phyloP scores from a whole-genome alignment of 208 protist genomes.

The Trypanosoma congolense region DNA sequence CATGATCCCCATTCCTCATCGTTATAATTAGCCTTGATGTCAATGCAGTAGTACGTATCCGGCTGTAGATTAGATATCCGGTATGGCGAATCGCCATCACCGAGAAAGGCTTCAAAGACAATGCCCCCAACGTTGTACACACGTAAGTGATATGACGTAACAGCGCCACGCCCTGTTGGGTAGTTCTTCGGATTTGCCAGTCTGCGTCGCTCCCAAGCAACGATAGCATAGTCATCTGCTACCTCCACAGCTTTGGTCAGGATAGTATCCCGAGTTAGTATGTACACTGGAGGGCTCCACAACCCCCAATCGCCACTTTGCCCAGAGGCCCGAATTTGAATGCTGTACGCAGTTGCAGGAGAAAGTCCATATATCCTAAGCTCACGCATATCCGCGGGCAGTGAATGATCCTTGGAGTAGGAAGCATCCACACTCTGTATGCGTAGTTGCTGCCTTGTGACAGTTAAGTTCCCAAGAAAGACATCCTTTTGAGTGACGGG shows the following conservation, averaged over 20 bases:
- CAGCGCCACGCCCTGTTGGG: conserved; percentile 73
- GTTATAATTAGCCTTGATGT: conserved; percentile 92
- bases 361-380: conserved; percentile 84
- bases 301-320: conserved; percentile 82
- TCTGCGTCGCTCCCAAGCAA: conserved; percentile 84
- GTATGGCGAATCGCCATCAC: conserved; percentile 86
- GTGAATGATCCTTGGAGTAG: conserved; percentile 79
- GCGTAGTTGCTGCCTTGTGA: conserved; percentile 86
- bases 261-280: conserved; percentile 86
- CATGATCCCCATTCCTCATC: conserved; percentile 91
- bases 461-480: conserved; percentile 69
- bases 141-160: conserved; percentile 87
- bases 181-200: conserved; percentile 76
- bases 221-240: conserved; percentile 82
- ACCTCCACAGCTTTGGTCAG: conserved; percentile 80
- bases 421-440: conserved; percentile 77
- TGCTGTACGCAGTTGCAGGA: conserved; percentile 81
- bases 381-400: conserved; percentile 73
- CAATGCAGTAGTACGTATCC: conserved; percentile 90
- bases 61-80: conserved; percentile 67
- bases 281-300: conserved; percentile 75
- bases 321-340: conserved; percentile 83
- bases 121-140: conserved; percentile 75
- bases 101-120: conserved; percentile 80
- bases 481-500: conserved; percentile 41